phyloP scores from a whole-genome alignment of 495 filamentous ascomycete genomes.

The Friedmanniomyces endolithicus region DNA sequence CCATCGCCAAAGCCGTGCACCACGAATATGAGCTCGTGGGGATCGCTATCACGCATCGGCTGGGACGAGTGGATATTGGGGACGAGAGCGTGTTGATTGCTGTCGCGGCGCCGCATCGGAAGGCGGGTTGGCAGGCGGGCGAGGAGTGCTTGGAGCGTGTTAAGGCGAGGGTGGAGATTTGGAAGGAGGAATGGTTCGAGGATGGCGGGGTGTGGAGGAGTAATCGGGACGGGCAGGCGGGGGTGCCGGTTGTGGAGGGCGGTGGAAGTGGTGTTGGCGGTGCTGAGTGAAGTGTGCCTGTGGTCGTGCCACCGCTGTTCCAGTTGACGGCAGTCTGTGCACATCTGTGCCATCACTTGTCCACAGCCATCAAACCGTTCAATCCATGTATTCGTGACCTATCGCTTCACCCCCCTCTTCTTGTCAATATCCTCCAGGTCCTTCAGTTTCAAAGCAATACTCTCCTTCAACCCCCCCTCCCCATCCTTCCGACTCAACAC shows the following conservation, averaged over 20 bases:
- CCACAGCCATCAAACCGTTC: not conserved
- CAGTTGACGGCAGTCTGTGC: not conserved
- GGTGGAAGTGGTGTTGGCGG: too few species aligned
- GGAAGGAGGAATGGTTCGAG: slow-evolving; percentile 87
- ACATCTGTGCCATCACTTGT: not conserved
- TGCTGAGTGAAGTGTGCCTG: too few species aligned
- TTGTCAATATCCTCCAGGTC: slow-evolving; percentile 14
- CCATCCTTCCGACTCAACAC: slow-evolving; percentile 45
- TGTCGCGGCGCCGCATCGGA: slow-evolving; percentile 73
- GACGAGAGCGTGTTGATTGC: slow-evolving; percentile 91
- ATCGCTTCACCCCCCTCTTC: slow-evolving; percentile 3
- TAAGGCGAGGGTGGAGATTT: slow-evolving; percentile 80
- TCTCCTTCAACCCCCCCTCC: slow-evolving; percentile 19
- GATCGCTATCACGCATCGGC: slow-evolving; percentile 72
- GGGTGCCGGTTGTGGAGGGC: slow-evolving; percentile 20
- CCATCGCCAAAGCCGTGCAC: slow-evolving; percentile 50
- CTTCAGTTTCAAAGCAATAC: slow-evolving; percentile 8
- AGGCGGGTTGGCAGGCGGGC: slow-evolving; percentile 74
- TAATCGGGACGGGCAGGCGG: slow-evolving; percentile 63
- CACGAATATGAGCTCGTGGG: slow-evolving; percentile 49
- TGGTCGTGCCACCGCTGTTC: too few species aligned
- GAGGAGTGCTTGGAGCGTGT: slow-evolving; percentile 82
- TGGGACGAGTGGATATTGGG: slow-evolving; percentile 71
- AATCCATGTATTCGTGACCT: too few species aligned
- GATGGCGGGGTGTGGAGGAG: slow-evolving; percentile 78